A percentile compares a stretch with the other conserved stretches of the same genome.
Conservation (phyloP, 352 stramenopile genomes). For the Globisporangium radiosum region DNA sequence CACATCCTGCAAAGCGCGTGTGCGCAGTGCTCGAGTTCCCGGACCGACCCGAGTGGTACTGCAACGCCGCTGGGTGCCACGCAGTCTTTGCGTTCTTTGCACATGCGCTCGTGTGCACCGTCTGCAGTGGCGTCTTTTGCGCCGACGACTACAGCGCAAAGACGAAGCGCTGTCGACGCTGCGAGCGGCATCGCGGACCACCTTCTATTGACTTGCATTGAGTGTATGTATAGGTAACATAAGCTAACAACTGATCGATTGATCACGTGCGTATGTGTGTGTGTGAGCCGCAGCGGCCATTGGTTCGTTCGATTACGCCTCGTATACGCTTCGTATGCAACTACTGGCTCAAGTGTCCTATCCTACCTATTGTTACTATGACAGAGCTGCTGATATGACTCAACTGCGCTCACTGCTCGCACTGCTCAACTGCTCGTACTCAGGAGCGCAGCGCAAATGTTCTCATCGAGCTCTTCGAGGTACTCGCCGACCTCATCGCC, state of each 20-base stretch:
- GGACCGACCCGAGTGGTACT: slow-evolving; percentile 64
- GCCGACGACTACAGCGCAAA: slow-evolving; percentile 34
- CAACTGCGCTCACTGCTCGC: not conserved
- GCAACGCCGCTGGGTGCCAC: slow-evolving; percentile 54
- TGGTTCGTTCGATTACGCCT: not conserved
- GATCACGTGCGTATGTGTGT: not conserved
- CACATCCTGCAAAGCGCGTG: not conserved
- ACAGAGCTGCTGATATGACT: too few species aligned
- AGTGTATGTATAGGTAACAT: not conserved
- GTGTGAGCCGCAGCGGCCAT: not conserved
- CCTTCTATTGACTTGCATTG: not conserved
- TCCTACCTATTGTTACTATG: not conserved
- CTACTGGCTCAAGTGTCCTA: too few species aligned
- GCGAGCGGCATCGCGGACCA: slow-evolving; percentile 2
- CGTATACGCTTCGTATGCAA: too few species aligned
- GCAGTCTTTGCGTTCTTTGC: slow-evolving; percentile 64
- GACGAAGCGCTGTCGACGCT: slow-evolving; percentile 24
- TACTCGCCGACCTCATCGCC: not conserved
- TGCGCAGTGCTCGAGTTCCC: slow-evolving; percentile 36
- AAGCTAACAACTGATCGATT: not conserved
- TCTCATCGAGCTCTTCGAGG: slow-evolving; percentile 11
- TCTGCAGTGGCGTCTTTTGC: slow-evolving; percentile 57
- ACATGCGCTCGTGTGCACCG: slow-evolving; percentile 34
- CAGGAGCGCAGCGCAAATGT: not conserved
- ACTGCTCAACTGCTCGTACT: not conserved